Evolutionary conservation across 192 early-diverging fungal genomes (phyloP).

Genomic region (Coemansia sp.): DNA sequence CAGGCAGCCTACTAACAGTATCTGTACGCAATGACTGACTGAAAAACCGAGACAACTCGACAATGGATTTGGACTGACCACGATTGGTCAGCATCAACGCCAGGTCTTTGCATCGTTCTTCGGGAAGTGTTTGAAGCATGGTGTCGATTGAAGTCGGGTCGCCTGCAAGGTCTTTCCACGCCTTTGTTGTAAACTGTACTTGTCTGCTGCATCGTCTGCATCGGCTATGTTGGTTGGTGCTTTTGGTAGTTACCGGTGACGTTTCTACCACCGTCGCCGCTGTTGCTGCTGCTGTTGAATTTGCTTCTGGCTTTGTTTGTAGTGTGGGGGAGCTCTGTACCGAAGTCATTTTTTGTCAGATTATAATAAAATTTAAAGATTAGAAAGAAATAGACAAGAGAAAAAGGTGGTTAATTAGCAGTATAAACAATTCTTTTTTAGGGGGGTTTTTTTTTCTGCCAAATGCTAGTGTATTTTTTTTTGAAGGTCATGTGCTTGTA

Average conservation of each 20-base stretch:
- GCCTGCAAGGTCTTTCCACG: constrained; percentile 18
- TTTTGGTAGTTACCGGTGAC: neutral
- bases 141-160: constrained; percentile 7
- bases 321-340: too few relatives aligned
- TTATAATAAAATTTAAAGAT: too few relatives aligned
- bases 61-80: neutral
- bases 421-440: too few relatives aligned
- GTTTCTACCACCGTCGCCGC: neutral
- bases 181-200: constrained; percentile 16
- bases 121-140: constrained; percentile 30
- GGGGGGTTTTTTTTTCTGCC: too few relatives aligned
- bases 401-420: too few relatives aligned
- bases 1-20: constrained; percentile 10
- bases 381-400: too few relatives aligned
- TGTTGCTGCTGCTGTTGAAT: neutral
- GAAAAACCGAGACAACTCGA: constrained; percentile 34
- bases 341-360: too few relatives aligned
- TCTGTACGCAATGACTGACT: constrained; percentile 42
- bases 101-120: constrained; percentile 24
- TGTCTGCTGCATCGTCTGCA: constrained; percentile 39
- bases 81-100: constrained; percentile 1
- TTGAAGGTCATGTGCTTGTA: too few relatives aligned
- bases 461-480: too few relatives aligned
- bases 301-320: neutral
- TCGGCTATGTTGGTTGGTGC: neutral